Evolutionary conservation across 2,329 filamentous ascomycete genomes (phyloP).

Genomic region (Botrytis elliptica): DNA sequence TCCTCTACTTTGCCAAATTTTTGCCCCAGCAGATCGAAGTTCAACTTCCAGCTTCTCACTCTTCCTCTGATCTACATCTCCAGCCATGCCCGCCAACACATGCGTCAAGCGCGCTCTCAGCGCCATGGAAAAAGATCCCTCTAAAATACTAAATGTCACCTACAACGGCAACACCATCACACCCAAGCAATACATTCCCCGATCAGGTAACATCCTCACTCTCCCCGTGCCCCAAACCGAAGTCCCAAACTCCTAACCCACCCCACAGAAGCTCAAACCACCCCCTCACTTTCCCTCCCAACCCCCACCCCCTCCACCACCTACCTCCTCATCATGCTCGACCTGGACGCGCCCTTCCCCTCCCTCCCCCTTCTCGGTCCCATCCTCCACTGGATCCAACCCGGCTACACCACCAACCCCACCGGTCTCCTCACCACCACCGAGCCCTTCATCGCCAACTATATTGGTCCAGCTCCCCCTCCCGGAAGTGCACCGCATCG

Average conservation of each 20-base stretch:
- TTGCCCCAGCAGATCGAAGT: background rate
- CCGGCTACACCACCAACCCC: slow-evolving; percentile 31
- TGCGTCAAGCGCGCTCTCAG: slow-evolving; percentile 15
- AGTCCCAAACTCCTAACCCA: background rate
- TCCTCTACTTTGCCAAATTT: background rate
- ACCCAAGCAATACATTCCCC: slow-evolving; percentile 39
- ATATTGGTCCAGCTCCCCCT: slow-evolving; percentile 49
- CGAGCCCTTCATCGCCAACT: slow-evolving; percentile 41
- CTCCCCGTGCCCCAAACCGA: too few species aligned
- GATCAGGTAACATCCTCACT: slow-evolving; percentile 32
- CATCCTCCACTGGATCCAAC: slow-evolving; percentile 50
- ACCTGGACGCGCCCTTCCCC: slow-evolving; percentile 49
- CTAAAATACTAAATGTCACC: slow-evolving; percentile 40
- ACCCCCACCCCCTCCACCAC: slow-evolving; percentile 19
- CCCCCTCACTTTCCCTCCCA: slow-evolving; percentile 23
- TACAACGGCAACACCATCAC: slow-evolving; percentile 36
- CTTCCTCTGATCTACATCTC: background rate
- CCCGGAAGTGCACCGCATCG: slow-evolving; percentile 48
- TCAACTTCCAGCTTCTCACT: background rate
- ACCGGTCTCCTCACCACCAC: background rate
- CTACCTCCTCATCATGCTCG: slow-evolving; percentile 46
- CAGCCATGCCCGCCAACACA: slow-evolving; percentile 22
- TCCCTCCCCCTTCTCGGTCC: slow-evolving; percentile 45
- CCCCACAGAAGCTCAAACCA: slow-evolving; percentile 29
- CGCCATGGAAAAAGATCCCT: slow-evolving; percentile 31